Percentiles rank a stretch among this genome's conserved stretches.
phyloP scores from a whole-genome alignment of 306 rosid genomes.

The Phaseolus lunatus region DNA sequence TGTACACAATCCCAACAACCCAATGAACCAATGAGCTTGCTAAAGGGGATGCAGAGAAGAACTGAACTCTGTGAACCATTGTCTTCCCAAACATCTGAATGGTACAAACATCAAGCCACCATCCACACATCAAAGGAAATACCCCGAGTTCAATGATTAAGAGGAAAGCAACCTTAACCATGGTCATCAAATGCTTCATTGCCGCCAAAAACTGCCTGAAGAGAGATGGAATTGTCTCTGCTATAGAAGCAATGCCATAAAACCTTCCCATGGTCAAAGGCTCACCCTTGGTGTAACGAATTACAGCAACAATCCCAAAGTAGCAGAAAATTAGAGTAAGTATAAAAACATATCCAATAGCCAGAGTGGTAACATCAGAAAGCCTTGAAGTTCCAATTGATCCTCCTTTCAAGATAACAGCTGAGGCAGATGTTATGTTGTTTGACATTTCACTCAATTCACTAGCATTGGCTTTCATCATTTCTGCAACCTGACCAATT shows the following conservation, averaged over 20 bases:
- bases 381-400: constrained; percentile 77
- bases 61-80: constrained; percentile 95
- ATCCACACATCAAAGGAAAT: constrained; percentile 99
- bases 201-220: constrained; percentile 97
- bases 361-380: constrained; percentile 95
- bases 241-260: constrained; percentile 90
- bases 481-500: constrained; percentile 80
- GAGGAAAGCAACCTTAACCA: constrained; percentile 99
- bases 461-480: constrained; percentile 75
- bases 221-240: constrained; percentile 94
- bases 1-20: constrained; percentile 98
- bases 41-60: constrained; percentile 91
- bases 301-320: constrained; percentile 80
- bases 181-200: constrained; percentile 98
- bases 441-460: constrained; percentile 68
- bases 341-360: constrained; percentile 86
- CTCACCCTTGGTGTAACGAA: constrained; percentile 92
- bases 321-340: constrained; percentile 80
- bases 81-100: constrained; percentile 97
- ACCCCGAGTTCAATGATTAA: constrained; percentile 98
- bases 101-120: constrained; percentile 99
- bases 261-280: constrained; percentile 87
- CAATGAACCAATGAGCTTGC: constrained; percentile 98
- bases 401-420: constrained; percentile 74
- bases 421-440: constrained; percentile 69